Conservation (phyloP, 148 eudicot genomes). For the Arctostaphylos glauca region DNA sequence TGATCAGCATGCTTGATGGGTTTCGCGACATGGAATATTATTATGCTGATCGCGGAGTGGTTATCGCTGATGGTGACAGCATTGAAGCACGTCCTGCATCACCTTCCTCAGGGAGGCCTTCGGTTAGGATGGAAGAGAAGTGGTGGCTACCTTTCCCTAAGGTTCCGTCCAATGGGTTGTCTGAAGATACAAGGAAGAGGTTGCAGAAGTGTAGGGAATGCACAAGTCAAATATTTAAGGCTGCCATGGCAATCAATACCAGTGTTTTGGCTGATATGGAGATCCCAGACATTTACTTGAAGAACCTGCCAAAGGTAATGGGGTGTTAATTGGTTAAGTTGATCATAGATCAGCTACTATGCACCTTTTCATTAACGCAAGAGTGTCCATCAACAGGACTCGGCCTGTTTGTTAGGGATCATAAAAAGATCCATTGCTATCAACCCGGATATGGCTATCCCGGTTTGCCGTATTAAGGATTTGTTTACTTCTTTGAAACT, state of each 20-base stretch:
- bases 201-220: conserved; percentile 47
- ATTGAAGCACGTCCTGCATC: conserved; percentile 19
- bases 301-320: conserved; percentile 48
- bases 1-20: conserved; percentile 37
- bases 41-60: conserved; percentile 37
- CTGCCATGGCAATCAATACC: conserved; percentile 48
- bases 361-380: not conserved
- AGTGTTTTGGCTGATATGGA: conserved; percentile 51
- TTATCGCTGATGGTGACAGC: conserved; percentile 27
- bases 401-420: too few species aligned
- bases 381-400: not conserved
- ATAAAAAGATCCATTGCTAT: too few species aligned
- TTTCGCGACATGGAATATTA: conserved; percentile 31
- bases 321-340: not conserved
- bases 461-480: too few species aligned
- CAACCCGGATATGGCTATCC: too few species aligned
- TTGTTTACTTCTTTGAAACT: too few species aligned
- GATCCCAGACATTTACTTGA: conserved; percentile 42
- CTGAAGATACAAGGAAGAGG: conserved; percentile 33
- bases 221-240: conserved; percentile 48
- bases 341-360: not conserved
- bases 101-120: conserved; percentile 24
- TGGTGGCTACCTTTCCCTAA: conserved; percentile 63
- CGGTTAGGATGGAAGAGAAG: conserved; percentile 40
- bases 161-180: conserved; percentile 43